Conservation (phyloP, 129 eudicot genomes). For the Lonicera japonica region DNA sequence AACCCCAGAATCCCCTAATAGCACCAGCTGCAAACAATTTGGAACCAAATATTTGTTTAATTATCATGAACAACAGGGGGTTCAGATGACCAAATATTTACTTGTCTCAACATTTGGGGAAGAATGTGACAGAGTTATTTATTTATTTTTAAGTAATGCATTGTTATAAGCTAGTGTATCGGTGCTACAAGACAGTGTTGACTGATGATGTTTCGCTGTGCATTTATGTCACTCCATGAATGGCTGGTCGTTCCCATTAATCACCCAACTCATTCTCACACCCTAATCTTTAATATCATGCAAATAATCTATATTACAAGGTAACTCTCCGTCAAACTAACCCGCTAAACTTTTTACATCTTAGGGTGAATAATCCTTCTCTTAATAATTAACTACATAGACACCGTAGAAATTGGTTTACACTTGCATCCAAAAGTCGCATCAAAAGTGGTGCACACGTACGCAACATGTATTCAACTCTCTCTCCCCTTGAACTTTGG, state of each 20-base stretch:
- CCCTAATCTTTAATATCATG: too few relatives aligned
- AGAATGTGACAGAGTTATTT: background rate
- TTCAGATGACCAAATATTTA: background rate
- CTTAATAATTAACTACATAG: too few relatives aligned
- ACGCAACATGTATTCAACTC: too few relatives aligned
- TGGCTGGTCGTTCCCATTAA: too few relatives aligned
- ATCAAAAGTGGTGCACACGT: too few relatives aligned
- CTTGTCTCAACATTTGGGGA: background rate
- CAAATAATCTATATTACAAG: too few relatives aligned
- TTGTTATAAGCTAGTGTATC: background rate
- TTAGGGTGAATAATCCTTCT: too few relatives aligned
- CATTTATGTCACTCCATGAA: background rate
- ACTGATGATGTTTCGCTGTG: background rate
- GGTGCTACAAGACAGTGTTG: background rate
- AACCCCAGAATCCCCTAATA: constrained; percentile 97
- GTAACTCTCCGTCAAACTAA: background rate
- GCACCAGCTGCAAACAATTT: constrained; percentile 65
- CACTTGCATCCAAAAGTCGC: too few relatives aligned
- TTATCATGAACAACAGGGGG: background rate
- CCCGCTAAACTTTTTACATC: too few relatives aligned
- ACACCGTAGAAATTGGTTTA: too few relatives aligned
- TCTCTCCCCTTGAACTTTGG: too few relatives aligned
- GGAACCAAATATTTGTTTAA: constrained; percentile 2
- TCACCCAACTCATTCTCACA: too few relatives aligned
- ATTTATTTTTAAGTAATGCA: background rate